Percentiles rank a stretch among this genome's conserved stretches.
Evolutionary conservation across 768 basidiomycete species (phyloP).

Genomic region (Clavaria fumosa): DNA sequence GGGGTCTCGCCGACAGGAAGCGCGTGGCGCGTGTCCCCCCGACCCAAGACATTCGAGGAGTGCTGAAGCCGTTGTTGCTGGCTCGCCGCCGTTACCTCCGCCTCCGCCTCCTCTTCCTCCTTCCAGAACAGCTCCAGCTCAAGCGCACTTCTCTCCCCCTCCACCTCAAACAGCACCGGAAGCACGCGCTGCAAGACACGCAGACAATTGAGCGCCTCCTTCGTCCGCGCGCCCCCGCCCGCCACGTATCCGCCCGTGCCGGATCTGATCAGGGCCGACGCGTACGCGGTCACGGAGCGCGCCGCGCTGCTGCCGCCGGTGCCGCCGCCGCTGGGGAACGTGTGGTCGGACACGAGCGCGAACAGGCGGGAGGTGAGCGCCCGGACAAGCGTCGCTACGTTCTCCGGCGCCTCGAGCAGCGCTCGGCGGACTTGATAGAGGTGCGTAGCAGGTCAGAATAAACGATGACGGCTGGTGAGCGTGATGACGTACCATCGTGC

Average conservation of each 20-base stretch:
- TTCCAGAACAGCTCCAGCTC: conserved; percentile 80
- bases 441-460: conserved; percentile 3
- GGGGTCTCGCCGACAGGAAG: too few species aligned
- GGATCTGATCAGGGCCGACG: conserved; percentile 53
- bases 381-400: conserved; percentile 67
- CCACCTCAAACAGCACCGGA: conserved; percentile 76
- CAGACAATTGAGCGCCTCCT: conserved; percentile 85
- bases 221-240: conserved; percentile 64
- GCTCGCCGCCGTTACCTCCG: conserved; percentile 8
- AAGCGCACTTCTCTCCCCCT: conserved; percentile 55
- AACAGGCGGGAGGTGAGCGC: conserved; percentile 55
- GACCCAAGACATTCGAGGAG: too few species aligned
- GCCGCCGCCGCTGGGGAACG: conserved; percentile 48
- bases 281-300: conserved; percentile 53
- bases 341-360: conserved; percentile 64
- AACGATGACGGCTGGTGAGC: too few species aligned
- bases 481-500: conserved; percentile 58
- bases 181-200: conserved; percentile 79
- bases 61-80: too few species aligned
- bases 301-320: too few species aligned
- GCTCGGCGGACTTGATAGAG: conserved; percentile 56
- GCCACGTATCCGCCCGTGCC: too few species aligned
- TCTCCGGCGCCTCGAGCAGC: conserved; percentile 69
- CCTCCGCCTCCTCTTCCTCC: conserved; percentile 28
- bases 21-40: too few species aligned